phyloP scores from a whole-genome alignment of 768 basidiomycete species.

The Amanita rimosa region DNA sequence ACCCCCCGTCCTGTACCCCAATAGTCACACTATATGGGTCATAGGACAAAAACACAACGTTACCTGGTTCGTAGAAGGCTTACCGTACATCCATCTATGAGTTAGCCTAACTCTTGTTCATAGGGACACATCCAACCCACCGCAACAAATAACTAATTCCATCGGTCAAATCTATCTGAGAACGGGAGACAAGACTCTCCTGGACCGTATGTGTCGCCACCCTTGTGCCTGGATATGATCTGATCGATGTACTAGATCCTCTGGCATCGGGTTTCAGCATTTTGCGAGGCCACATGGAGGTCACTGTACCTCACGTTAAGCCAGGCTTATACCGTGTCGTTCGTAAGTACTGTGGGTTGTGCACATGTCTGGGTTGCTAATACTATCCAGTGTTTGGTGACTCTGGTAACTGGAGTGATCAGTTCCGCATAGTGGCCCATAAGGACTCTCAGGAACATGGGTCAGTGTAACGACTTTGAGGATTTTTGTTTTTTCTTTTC shows the following conservation, averaged over 20 bases:
- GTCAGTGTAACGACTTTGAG: not conserved
- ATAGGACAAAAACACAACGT: conserved; percentile 22
- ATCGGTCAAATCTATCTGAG: conserved; percentile 21
- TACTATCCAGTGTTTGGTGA: conserved; percentile 24
- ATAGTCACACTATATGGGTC: conserved; percentile 18
- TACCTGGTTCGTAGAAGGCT: conserved; percentile 19
- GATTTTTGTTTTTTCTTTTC: no score
- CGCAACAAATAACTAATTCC: conserved; percentile 23
- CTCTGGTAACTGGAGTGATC: conserved; percentile 22
- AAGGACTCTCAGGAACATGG: not conserved
- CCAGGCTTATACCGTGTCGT: conserved; percentile 11
- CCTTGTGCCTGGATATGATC: not conserved
- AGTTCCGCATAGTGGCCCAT: conserved; percentile 7
- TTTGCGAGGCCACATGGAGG: conserved; percentile 7
- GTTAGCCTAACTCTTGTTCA: not conserved
- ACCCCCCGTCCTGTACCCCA: conserved; percentile 22
- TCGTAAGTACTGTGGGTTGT: conserved; percentile 10
- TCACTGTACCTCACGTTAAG: conserved; percentile 10
- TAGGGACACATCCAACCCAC: conserved; percentile 17
- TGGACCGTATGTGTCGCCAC: not conserved
- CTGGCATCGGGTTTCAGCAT: conserved; percentile 13
- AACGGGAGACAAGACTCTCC: conserved; percentile 11
- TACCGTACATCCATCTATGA: not conserved
- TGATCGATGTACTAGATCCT: conserved; percentile 3
- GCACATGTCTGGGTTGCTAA: not conserved